These are phyloP conservation scores for Nakazawaea pomicola DNA, from an alignment of 805 yeast species.

Conservation along the genomic window DNA sequence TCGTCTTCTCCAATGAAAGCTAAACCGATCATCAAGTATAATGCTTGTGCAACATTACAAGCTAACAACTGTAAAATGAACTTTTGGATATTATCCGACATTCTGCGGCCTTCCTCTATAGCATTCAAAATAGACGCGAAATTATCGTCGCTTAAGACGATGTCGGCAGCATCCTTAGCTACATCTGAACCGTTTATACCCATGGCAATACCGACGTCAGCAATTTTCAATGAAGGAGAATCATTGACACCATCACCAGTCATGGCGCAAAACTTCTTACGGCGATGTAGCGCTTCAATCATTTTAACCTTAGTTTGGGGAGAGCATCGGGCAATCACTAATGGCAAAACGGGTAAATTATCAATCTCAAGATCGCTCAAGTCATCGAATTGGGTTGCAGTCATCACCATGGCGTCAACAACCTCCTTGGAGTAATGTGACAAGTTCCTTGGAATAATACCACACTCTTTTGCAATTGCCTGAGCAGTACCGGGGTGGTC, in stretches of 20 bases:
- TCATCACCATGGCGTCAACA: constrained; percentile 65
- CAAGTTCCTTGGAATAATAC: constrained; percentile 61
- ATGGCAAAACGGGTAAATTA: constrained; percentile 57
- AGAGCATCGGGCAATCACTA: constrained; percentile 79
- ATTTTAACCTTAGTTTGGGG: constrained; percentile 78
- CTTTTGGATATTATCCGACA: constrained; percentile 74
- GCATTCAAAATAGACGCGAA: constrained; percentile 77
- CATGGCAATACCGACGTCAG: constrained; percentile 84
- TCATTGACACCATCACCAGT: constrained; percentile 84
- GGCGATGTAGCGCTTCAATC: constrained; percentile 71
- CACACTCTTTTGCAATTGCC: constrained; percentile 79
- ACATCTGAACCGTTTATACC: constrained; percentile 79
- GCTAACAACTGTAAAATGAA: constrained; percentile 71
- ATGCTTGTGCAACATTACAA: constrained; percentile 67
- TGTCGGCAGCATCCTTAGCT: constrained; percentile 80
- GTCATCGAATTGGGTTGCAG: constrained; percentile 66
- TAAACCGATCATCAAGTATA: constrained; percentile 65
- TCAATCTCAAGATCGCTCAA: constrained; percentile 60
- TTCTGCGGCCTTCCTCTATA: constrained; percentile 75
- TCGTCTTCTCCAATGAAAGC: constrained; percentile 61
- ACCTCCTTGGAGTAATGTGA: constrained; percentile 50
- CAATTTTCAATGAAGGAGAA: constrained; percentile 69
- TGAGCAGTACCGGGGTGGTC: constrained; percentile 76
- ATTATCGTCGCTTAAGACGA: constrained; percentile 71
- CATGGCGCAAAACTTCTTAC: constrained; percentile 67